Evolutionary conservation across 768 basidiomycete species (phyloP).

Genomic region (Panaeolus cyanescens): DNA sequence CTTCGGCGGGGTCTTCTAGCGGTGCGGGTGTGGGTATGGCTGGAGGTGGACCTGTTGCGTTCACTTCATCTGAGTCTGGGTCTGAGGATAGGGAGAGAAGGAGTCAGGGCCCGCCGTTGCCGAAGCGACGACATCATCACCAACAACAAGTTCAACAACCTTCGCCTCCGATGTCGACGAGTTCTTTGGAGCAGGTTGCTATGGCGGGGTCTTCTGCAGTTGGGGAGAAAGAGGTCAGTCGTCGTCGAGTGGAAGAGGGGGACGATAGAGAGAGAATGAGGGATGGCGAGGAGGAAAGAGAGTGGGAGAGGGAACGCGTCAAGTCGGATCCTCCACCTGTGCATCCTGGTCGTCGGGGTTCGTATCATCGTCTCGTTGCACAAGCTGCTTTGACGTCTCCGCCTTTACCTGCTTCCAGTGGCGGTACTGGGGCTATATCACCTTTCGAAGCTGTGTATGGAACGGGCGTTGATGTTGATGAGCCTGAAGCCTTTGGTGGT

Average conservation of each 20-base stretch:
- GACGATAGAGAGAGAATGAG: not conserved
- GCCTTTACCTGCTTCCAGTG: not conserved
- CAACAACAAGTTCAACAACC: conserved; percentile 23
- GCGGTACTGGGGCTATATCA: not conserved
- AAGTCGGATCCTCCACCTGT: not conserved
- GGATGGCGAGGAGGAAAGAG: conserved; percentile 5
- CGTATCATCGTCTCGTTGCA: not conserved
- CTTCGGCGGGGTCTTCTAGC: conserved; percentile 38
- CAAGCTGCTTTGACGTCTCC: not conserved
- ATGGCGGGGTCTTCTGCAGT: conserved; percentile 30
- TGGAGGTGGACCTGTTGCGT: conserved; percentile 8
- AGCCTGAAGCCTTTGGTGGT: not conserved
- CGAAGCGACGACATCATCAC: conserved; percentile 25
- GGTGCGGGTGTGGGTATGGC: conserved; percentile 29
- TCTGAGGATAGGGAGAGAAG: conserved; percentile 13
- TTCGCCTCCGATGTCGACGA: conserved; percentile 43
- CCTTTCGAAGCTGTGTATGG: conserved; percentile 9
- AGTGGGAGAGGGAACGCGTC: not conserved
- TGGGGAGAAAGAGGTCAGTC: too few species aligned
- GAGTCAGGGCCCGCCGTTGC: conserved; percentile 29
- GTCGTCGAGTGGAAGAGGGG: not conserved
- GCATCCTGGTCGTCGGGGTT: not conserved
- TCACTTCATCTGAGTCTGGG: conserved; percentile 17
- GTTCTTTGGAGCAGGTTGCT: conserved; percentile 50
- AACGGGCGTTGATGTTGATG: not conserved